phyloP scores from a whole-genome alignment of 306 rosid species.

The Astragalus glycyphyllos region DNA sequence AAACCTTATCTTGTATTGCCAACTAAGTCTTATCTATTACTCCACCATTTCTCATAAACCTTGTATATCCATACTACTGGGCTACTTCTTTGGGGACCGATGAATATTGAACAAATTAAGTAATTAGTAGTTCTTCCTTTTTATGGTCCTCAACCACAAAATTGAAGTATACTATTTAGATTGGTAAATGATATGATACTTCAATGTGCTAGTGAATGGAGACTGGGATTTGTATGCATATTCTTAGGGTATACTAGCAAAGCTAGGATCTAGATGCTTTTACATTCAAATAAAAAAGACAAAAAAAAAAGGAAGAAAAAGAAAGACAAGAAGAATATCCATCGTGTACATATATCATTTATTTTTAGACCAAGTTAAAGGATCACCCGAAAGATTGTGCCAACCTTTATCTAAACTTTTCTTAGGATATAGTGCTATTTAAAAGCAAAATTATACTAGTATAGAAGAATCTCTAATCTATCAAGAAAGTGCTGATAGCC shows the following conservation, averaged over 20 bases:
- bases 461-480: constrained; percentile 38
- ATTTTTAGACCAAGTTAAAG: constrained; percentile 49
- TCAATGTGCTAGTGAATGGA: constrained; percentile 39
- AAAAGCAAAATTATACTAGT: constrained; percentile 47
- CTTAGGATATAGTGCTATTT: constrained; percentile 43
- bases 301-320: neutral
- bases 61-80: no score
- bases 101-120: no score
- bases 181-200: neutral
- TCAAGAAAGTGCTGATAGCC: constrained; percentile 40
- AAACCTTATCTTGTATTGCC: no score
- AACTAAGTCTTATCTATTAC: no score
- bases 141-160: no score
- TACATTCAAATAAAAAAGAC: constrained; percentile 30
- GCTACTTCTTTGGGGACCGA: no score
- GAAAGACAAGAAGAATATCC: constrained; percentile 43
- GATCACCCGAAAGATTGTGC: constrained; percentile 59
- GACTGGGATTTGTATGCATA: constrained; percentile 39
- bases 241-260: constrained; percentile 37
- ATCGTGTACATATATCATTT: constrained; percentile 28
- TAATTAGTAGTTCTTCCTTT: no score
- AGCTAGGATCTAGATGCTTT: constrained; percentile 39
- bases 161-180: no score
- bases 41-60: no score
- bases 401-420: constrained; percentile 58